Evolutionary conservation across 2,329 filamentous ascomycete species (phyloP), one percentile per base, ranked within the genome.

Genomic region (Ceratocystis lukuohia): DNA sequence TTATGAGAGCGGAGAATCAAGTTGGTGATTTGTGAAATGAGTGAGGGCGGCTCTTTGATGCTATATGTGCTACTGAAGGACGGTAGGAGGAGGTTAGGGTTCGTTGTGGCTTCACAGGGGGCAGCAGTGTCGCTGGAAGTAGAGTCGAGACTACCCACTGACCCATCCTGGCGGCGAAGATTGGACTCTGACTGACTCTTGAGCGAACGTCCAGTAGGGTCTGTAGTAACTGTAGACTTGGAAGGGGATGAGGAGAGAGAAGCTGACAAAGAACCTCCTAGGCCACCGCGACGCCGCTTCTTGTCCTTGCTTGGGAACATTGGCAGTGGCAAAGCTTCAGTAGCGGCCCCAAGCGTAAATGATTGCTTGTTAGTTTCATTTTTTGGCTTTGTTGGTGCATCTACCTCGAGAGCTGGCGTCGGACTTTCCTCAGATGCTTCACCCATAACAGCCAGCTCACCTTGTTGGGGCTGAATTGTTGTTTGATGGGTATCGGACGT

Each of bases 31-130:
- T 90, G 80, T 69, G 86, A 83, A n/a, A 91, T 72, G 17, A 91
- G 82, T 4, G 88, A 88, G 1, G 88, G 86, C 67, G 84, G 85
- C 37, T 85, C 81, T 69, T 85, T 84, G 75, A 85, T 78, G 41
- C 75, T 80, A 70, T 91, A 93, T 0, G 88, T 90, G 70, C 80
- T 83, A 7, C 76, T 77, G 70, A 93, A 90, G 0, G 84, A 84
- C 0, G 89, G 89, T 0, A 91, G 77, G 1, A 92, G 75, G 1
- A 90, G 74, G 69, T 91, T 91, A 0, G 80, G 78, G 6, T 61
- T 62, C 3, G 37, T 1, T n/a, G 45, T 28, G 77, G 76, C 15
- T 25, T 65, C 63, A 12, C 53, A 53, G 50, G 61, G 20, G 6
- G 28, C 22, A 12, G 53, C 15, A 7, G 6, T 30, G 28, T 57